These are phyloP conservation scores for Globisporangium barbulae DNA, from an alignment of 352 stramenopile species.

Conservation along the genomic window DNA sequence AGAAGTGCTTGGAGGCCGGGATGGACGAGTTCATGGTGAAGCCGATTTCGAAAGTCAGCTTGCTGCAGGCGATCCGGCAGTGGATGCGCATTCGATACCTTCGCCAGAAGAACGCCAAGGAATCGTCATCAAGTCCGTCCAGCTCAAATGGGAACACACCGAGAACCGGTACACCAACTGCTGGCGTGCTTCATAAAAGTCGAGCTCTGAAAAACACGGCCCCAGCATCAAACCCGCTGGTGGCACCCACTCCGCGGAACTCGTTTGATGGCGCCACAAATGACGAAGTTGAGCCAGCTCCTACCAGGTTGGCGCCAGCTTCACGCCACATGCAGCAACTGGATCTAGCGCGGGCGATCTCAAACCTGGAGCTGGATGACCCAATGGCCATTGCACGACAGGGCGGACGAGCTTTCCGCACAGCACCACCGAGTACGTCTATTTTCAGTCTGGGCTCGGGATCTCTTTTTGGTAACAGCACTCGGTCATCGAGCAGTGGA, in stretches of 20 bases:
- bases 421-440: conserved; percentile 47
- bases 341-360: conserved; percentile 70
- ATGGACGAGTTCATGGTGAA: conserved; percentile 86
- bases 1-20: conserved; percentile 61
- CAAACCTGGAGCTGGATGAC: conserved; percentile 75
- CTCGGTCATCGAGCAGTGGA: conserved; percentile 31
- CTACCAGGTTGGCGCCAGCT: conserved; percentile 42
- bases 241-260: conserved; percentile 15
- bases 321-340: conserved; percentile 78
- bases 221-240: conserved; percentile 8
- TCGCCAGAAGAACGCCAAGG: conserved; percentile 24
- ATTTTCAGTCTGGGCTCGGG: conserved; percentile 72
- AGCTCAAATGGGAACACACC: conserved; percentile 20
- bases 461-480: conserved; percentile 42
- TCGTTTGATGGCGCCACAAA: conserved; percentile 19
- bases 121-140: conserved; percentile 14
- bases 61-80: conserved; percentile 59
- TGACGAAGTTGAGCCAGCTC: conserved; percentile 18
- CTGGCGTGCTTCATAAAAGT: conserved; percentile 3
- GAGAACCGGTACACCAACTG: conserved; percentile 11
- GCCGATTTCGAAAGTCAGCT: conserved; percentile 62
- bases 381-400: conserved; percentile 66
- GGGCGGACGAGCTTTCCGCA: conserved; percentile 41
- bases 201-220: background rate
- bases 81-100: conserved; percentile 66